Percentiles rank a stretch among this genome's conserved stretches.
These are phyloP conservation scores for Spinacia oleracea DNA, from an alignment of 179 eudicot species.

Conservation along the genomic window DNA sequence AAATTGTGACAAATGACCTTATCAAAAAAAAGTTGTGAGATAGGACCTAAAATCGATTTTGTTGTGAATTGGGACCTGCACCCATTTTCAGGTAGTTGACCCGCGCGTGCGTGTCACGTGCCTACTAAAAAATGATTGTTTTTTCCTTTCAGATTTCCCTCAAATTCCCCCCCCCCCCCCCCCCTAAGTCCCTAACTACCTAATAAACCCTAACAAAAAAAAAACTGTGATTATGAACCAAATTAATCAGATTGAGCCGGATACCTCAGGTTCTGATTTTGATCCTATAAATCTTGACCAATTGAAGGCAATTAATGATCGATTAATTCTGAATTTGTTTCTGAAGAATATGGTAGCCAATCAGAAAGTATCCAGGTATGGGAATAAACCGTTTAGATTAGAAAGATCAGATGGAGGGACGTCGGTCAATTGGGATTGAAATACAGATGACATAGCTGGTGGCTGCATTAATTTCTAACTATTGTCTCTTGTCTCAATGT, in stretches of 20 bases:
- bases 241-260: conserved; percentile 37
- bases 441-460: conserved; percentile 34
- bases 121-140: too few species aligned
- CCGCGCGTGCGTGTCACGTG: too few species aligned
- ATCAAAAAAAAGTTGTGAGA: too few species aligned
- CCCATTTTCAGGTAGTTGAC: too few species aligned
- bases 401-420: conserved; percentile 45
- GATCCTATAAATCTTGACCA: conserved; percentile 58
- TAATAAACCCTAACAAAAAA: too few species aligned
- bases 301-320: conserved; percentile 35
- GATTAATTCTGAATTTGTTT: conserved; percentile 31
- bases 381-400: conserved; percentile 47
- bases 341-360: conserved; percentile 40
- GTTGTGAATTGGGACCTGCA: too few species aligned
- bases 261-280: conserved; percentile 40
- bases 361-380: conserved; percentile 42
- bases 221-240: conserved; percentile 46
- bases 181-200: too few species aligned
- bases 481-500: conserved; percentile 26
- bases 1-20: too few species aligned
- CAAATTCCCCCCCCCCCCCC: too few species aligned
- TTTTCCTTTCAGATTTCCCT: too few species aligned
- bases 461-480: conserved; percentile 39
- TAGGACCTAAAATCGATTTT: too few species aligned
- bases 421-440: conserved; percentile 33